Evolutionary conservation across 176 grass and related monocot genomes (phyloP).

Genomic region (Olyra latifolia): DNA sequence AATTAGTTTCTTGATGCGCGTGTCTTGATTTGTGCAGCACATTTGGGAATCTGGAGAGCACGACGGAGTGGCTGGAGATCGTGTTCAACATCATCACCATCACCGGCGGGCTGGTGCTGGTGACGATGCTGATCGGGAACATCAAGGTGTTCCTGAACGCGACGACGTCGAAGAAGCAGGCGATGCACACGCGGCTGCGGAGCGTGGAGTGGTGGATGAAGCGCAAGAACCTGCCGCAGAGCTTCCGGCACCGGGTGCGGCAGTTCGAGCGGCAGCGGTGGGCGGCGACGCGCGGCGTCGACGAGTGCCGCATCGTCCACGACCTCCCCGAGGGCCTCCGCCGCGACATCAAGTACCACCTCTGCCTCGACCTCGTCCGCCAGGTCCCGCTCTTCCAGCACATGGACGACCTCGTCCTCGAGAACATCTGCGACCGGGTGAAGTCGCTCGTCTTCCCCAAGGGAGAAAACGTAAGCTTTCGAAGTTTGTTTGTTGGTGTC

Average conservation of each 20-base stretch:
- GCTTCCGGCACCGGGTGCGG: constrained; percentile 65
- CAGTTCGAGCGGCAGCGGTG: constrained; percentile 88
- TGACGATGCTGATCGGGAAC: constrained; percentile 96
- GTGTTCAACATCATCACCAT: constrained; percentile 95
- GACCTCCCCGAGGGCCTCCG: constrained; percentile 80
- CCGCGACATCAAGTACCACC: constrained; percentile 90
- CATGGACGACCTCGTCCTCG: constrained; percentile 91
- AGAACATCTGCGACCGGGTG: constrained; percentile 94
- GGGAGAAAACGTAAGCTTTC: constrained; percentile 60
- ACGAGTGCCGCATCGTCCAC: constrained; percentile 65
- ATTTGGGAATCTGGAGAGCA: constrained; percentile 88
- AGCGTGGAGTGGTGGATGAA: constrained; percentile 85
- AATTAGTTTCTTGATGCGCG: background rate
- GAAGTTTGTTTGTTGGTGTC: background rate
- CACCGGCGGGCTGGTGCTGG: constrained; percentile 70
- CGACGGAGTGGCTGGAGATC: constrained; percentile 95
- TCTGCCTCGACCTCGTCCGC: constrained; percentile 86
- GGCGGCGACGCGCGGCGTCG: constrained; percentile 84
- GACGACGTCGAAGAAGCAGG: constrained; percentile 95
- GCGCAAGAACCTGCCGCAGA: constrained; percentile 48
- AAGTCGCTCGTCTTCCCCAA: constrained; percentile 75
- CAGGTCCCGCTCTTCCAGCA: constrained; percentile 93
- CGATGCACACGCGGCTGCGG: constrained; percentile 62
- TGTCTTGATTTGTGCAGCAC: constrained; percentile 35
- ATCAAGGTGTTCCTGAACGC: constrained; percentile 98